These are phyloP conservation scores for Exophiala bonariae DNA, from an alignment of 2,329 filamentous ascomycete species.

Conservation along the genomic window DNA sequence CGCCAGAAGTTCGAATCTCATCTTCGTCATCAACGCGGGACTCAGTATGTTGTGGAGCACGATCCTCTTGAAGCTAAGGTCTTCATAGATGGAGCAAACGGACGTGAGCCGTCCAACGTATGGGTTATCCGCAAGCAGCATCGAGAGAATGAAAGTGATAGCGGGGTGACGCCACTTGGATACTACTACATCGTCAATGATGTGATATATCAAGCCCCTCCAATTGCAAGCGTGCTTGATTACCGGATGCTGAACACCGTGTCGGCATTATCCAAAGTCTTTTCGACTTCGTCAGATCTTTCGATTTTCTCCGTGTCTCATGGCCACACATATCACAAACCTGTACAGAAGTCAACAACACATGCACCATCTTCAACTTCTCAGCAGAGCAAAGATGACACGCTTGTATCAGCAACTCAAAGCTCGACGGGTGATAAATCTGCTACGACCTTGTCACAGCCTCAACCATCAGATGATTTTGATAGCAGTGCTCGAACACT, in stretches of 20 bases:
- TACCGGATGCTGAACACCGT: conserved; percentile 57
- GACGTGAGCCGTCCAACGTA: conserved; percentile 48
- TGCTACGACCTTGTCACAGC: conserved; percentile 1
- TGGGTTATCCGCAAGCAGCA: conserved; percentile 64
- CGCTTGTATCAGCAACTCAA: conserved; percentile 43
- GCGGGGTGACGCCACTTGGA: conserved; percentile 54
- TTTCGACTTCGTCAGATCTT: conserved; percentile 54
- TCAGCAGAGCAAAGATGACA: conserved; percentile 50
- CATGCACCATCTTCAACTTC: conserved; percentile 33
- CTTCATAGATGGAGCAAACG: conserved; percentile 38
- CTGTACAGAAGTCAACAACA: conserved; percentile 31
- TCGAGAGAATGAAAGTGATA: conserved; percentile 40
- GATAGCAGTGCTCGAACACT: conserved; percentile 39
- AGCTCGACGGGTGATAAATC: conserved; percentile 12
- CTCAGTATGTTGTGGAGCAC: conserved; percentile 61
- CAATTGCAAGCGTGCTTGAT: conserved; percentile 58
- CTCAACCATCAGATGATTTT: conserved; percentile 13
- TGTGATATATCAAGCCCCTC: conserved; percentile 62
- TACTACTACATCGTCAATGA: conserved; percentile 64
- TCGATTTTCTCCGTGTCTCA: conserved; percentile 59
- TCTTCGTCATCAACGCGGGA: conserved; percentile 55
- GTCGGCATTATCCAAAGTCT: conserved; percentile 56
- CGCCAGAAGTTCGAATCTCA: conserved; percentile 57
- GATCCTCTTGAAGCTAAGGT: conserved; percentile 54
- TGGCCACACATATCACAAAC: conserved; percentile 60